These are phyloP conservation scores for Colletotrichum scovillei DNA, from an alignment of 2,329 filamentous ascomycete species.

Conservation along the genomic window DNA sequence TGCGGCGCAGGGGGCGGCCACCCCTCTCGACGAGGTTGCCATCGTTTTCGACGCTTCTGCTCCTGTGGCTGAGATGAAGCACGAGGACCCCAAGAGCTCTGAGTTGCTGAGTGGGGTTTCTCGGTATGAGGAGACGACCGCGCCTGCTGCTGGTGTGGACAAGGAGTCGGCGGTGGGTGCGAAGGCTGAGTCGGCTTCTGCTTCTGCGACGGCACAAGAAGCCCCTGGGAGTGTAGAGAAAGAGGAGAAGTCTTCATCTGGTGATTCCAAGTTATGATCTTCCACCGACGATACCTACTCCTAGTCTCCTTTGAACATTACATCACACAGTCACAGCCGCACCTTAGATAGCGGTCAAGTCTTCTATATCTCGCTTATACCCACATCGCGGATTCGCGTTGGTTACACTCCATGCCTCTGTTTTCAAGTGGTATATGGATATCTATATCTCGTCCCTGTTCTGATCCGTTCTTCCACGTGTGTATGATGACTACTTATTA, in stretches of 20 bases:
- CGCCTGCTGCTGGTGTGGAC: neutral
- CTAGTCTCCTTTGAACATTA: neutral
- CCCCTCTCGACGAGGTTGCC: conserved; percentile 29
- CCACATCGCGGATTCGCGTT: conserved; percentile 2
- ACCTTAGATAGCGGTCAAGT: conserved; percentile 4
- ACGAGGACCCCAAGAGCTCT: neutral
- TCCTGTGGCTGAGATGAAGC: conserved; percentile 21
- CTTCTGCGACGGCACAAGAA: neutral
- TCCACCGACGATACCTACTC: neutral
- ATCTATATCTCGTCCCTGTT: neutral
- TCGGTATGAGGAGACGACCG: conserved; percentile 8
- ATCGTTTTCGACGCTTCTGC: conserved; percentile 21
- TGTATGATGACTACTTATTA: no score
- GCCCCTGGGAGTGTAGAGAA: neutral
- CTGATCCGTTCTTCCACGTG: neutral
- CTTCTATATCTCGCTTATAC: conserved; percentile 22
- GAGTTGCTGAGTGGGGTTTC: neutral
- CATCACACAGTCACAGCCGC: neutral
- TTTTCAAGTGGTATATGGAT: neutral
- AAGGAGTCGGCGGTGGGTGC: neutral
- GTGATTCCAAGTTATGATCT: conserved; percentile 17
- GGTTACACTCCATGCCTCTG: neutral
- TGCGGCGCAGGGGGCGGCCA: conserved; percentile 18
- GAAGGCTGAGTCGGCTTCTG: neutral
- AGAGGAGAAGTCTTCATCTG: neutral